These are phyloP conservation scores for Apiotrichum gracile DNA, from an alignment of 1,284 basidiomycete species.

Conservation along the genomic window DNA sequence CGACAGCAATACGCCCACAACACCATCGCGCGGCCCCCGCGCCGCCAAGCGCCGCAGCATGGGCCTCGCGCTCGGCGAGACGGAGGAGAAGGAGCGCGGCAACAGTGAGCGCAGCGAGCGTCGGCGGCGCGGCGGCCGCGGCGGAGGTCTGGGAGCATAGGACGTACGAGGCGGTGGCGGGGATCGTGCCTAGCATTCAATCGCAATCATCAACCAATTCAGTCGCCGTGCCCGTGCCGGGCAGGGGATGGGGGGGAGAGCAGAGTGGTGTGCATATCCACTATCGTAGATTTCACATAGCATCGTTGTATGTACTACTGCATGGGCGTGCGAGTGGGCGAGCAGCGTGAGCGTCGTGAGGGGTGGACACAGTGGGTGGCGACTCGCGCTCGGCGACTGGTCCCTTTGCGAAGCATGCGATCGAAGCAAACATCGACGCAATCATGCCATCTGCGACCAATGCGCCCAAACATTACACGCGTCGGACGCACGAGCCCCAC, in stretches of 20 bases:
- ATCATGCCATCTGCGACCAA: no score
- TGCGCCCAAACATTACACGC: no score
- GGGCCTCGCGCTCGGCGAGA: background rate
- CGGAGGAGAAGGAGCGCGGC: conserved; percentile 1
- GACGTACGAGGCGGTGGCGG: no score
- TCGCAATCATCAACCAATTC: no score
- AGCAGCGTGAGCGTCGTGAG: background rate
- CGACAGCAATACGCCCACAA: conserved; percentile 3
- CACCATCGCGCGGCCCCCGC: conserved; percentile 5
- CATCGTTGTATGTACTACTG: conserved; percentile 11
- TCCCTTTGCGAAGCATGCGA: background rate
- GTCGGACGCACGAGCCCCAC: background rate
- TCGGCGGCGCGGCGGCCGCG: background rate
- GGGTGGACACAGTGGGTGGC: background rate
- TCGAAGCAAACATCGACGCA: background rate
- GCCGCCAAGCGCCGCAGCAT: conserved; percentile 12
- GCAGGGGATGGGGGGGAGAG: no score
- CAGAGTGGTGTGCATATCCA: background rate
- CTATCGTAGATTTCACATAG: background rate
- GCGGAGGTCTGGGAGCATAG: background rate
- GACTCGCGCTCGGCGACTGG: no score
- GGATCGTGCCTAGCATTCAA: no score
- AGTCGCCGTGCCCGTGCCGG: no score
- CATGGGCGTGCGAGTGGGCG: no score
- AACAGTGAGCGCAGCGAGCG: background rate